Conservation (phyloP, 2,329 filamentous ascomycete species). For the Alternaria gansuensis region DNA sequence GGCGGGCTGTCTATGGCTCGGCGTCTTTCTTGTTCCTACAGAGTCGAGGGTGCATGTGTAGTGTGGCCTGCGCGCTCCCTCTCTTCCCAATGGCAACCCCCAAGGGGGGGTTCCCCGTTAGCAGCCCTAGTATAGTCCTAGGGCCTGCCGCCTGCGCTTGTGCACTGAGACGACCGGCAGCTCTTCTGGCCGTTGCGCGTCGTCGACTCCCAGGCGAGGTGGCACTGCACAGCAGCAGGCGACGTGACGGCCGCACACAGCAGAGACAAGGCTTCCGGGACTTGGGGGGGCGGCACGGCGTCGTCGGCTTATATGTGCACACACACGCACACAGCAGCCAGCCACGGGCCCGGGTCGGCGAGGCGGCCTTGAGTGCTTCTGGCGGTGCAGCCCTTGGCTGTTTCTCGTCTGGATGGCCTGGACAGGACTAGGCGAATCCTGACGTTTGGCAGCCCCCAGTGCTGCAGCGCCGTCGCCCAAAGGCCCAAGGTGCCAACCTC, state of each 20-base stretch:
- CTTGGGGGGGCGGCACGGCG: slow-evolving; percentile 22
- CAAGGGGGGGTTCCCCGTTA: slow-evolving; percentile 16
- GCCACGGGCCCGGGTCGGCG: slow-evolving; percentile 20
- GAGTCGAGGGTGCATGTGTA: slow-evolving; percentile 17
- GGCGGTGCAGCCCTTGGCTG: slow-evolving; percentile 5
- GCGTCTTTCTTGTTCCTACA: slow-evolving; percentile 14
- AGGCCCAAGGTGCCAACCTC: slow-evolving; percentile 20
- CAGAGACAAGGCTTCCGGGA: slow-evolving; percentile 13
- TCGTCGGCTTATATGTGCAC: slow-evolving; percentile 13
- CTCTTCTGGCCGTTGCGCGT: slow-evolving; percentile 9
- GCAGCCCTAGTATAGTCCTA: slow-evolving; percentile 15
- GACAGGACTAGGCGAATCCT: slow-evolving; percentile 32
- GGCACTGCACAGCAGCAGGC: slow-evolving; percentile 2
- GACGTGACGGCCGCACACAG: not conserved
- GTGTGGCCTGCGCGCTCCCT: slow-evolving; percentile 1
- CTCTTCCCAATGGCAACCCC: slow-evolving; percentile 5
- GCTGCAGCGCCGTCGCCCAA: slow-evolving; percentile 10
- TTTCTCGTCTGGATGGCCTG: slow-evolving; percentile 23
- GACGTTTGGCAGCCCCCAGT: slow-evolving; percentile 19
- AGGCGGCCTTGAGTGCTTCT: slow-evolving; percentile 9
- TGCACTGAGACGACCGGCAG: slow-evolving; percentile 16
- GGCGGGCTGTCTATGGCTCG: not conserved
- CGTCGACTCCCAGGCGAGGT: not conserved
- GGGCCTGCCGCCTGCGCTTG: slow-evolving; percentile 21
- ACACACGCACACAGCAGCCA: slow-evolving; percentile 16